Conservation (phyloP, 768 basidiomycete genomes). For the Hygrophoropsis aurantiaca region DNA sequence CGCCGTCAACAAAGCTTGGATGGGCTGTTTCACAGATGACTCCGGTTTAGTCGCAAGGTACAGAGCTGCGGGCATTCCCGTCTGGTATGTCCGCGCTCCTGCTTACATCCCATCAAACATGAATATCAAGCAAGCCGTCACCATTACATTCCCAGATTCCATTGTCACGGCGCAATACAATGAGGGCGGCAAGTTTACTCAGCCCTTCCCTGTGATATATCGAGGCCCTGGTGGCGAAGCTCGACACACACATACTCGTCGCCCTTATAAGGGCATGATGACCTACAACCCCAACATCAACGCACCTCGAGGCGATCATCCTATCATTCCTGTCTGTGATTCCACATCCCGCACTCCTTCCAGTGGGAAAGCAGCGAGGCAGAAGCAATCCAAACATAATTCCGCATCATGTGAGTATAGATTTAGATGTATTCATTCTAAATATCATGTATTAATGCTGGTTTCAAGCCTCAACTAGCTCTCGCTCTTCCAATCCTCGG, state of each 20-base stretch:
- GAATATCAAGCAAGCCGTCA: slow-evolving; percentile 3
- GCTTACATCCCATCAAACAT: neutral
- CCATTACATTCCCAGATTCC: neutral
- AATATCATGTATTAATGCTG: no score
- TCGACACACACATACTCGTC: slow-evolving; percentile 1
- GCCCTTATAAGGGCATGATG: slow-evolving; percentile 1
- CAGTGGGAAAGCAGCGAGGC: no score
- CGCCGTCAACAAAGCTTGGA: neutral
- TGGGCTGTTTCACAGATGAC: slow-evolving; percentile 2
- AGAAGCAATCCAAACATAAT: no score
- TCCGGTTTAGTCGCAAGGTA: neutral
- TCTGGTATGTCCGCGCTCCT: neutral
- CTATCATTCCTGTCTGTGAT: no score
- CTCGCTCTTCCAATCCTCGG: no score
- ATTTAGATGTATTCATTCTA: no score
- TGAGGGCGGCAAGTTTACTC: neutral
- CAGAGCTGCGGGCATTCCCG: neutral
- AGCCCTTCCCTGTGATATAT: slow-evolving; percentile 1
- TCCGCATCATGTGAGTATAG: no score
- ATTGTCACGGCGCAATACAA: neutral
- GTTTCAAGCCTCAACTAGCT: no score
- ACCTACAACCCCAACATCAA: no score
- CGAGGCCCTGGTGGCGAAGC: neutral
- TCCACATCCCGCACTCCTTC: no score
- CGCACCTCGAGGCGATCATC: no score